Base-by-base conservation (phyloP, 768 basidiomycete genomes). In the Daedaleopsis sinensis region DNA sequence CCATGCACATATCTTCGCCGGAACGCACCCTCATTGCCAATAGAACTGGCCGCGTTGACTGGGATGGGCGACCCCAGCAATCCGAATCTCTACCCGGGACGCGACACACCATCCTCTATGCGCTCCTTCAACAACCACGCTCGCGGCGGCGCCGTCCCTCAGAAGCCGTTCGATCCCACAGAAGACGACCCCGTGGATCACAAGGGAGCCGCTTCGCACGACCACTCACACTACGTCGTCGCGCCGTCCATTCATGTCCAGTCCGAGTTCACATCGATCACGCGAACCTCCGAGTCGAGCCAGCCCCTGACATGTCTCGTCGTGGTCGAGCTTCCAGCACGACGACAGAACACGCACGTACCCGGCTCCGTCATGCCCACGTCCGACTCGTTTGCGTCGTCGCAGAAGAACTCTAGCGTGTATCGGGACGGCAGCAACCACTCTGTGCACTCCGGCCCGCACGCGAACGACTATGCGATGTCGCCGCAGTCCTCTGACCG, bases 281-380 rank as follows among this genome's bases (percentile, higher is more conserved):
- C 90, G 12, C 84, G 94, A 57, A 84, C 85, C 46, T 79, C 72
- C 60, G 85, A 89, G 64, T 66, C 81, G 37, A 92, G 85, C 66
- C 93, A 96, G 73, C 90, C 93, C 1, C 77, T 98, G 64, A 97
- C 96, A 11, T 98, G 96, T 72, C 90, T 98, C 70, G 89, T 99
- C 63, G 82, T 96, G 61, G 88, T 99, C 67, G 94, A 97, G 76
- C 84, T 98, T 2, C 93, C 96, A 2, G 87, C 87, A 24, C 90
- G 91, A 67, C 85, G 91, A 21, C 79, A 77, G 5, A 63, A 52
- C 57, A 66, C 58, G 5, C 67, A 72, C 57, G 68, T 72, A 3
- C 71, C 71, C 5, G 71, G 71, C 5, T 58, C 71, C 19, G 67
- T 70, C 15, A 72, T 72, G 71, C 68, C 62, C 23, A 24, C 46